Evolutionary conservation across 129 eudicot genomes (phyloP), one percentile per base, ranked within the genome.

Genomic region (Pulicaria dysenterica): DNA sequence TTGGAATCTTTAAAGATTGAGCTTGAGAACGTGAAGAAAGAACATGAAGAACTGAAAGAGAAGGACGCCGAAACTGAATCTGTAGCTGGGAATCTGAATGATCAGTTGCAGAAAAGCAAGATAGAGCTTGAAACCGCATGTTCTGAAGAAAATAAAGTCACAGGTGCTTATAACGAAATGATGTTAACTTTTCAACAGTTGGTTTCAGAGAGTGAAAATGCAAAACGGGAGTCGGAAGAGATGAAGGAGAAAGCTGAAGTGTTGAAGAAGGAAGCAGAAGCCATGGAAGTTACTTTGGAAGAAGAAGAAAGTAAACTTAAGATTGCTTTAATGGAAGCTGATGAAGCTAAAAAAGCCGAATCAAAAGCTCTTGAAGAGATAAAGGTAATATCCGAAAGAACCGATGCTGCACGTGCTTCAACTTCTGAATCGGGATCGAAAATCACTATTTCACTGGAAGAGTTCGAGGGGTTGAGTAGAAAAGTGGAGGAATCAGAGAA

Each of bases 341-440:
- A 84, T 58, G 97, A 88, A 83, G 94, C 97, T 4, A 95, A 88
- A 65, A 68, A 83, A 42, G 91, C 94, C 0, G 96, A 95, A 80
- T 73, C 79, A 11, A 77, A 78, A 64, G 97, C 96, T 24, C 89
- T 88, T 7, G 80, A 80, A 2, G 87, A 85, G 60, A 84, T 90
- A 34, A 79, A 80, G 68, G 38, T 76, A 7, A 65, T 90, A 44
- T 86, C 96, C 1, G 94, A 88, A 60, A 78, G 68, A 73, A 81
- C 90, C 3, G 84, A 82, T 31, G 85, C 95, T 44, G 88, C 89
- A 19, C 97, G 91, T 0, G 79, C 97, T 42, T 88, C 96, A 5
- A 84, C 89, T 34, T 90, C 97, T 0, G 97, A 81, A 69, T 79
- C 94, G 0, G 91, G 91, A 36, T 86, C 91, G 4, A 86, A 78